Percentiles rank a stretch among this genome's conserved stretches.
Evolutionary conservation across 140 eudicot genomes (phyloP).

Genomic region (Oenanthe javanica): DNA sequence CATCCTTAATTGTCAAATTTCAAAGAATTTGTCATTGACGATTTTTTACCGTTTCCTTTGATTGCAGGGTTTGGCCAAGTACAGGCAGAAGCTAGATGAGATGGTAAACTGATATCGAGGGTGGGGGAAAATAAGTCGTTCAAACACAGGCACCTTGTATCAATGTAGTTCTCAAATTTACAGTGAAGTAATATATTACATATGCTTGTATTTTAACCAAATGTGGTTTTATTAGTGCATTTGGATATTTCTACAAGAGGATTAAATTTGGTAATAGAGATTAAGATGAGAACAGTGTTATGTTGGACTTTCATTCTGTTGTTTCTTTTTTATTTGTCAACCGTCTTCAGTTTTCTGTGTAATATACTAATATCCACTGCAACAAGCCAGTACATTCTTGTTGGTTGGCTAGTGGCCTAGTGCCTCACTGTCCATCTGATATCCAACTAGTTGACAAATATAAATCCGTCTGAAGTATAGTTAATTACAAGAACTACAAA

Average conservation of each 20-base stretch:
- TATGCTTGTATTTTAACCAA: not conserved
- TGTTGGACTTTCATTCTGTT: not conserved
- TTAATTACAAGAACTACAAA: no score
- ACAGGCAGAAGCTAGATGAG: conserved; percentile 90
- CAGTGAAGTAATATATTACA: not conserved
- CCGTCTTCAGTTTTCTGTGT: no score
- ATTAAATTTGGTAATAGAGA: not conserved
- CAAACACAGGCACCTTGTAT: conserved; percentile 3
- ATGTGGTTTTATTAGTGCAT: not conserved
- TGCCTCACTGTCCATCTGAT: not conserved
- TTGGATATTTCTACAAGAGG: not conserved
- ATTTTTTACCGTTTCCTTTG: not conserved
- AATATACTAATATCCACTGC: no score
- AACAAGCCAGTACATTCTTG: no score
- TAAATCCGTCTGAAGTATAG: no score
- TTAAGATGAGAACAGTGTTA: not conserved
- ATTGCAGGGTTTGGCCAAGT: conserved; percentile 85
- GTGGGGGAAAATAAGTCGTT: not conserved
- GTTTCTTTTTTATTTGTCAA: not conserved
- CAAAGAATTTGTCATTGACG: not conserved
- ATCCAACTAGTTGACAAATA: not conserved
- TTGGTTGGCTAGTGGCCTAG: no score
- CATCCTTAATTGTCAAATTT: not conserved
- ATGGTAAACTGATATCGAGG: conserved; percentile 36
- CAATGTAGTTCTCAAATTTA: not conserved